phyloP scores from a whole-genome alignment of 768 basidiomycete species.

The Lactifluus piperatus region DNA sequence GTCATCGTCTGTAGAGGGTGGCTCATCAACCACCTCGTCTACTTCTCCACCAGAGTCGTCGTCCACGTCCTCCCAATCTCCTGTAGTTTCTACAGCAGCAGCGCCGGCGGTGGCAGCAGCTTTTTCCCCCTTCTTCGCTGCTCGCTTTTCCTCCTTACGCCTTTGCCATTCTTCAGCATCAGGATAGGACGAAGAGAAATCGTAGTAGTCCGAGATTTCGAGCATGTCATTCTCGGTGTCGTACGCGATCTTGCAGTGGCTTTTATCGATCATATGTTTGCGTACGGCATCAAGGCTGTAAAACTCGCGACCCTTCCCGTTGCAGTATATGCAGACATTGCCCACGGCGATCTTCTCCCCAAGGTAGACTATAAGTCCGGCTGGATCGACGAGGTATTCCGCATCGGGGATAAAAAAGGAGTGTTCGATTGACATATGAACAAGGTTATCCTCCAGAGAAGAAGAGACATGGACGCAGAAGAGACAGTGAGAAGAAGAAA shows the following conservation, averaged over 20 bases:
- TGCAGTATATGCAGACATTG: slow-evolving; percentile 90
- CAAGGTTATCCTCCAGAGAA: slow-evolving; percentile 55
- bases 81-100: slow-evolving; percentile 21
- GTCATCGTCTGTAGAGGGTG: slow-evolving; percentile 1
- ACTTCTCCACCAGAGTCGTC: slow-evolving; percentile 27
- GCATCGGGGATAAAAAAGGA: slow-evolving; percentile 96
- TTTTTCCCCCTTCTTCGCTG: slow-evolving; percentile 9
- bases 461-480: slow-evolving; percentile 60
- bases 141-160: slow-evolving; percentile 16
- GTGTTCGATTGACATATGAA: slow-evolving; percentile 82
- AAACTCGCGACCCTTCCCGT: slow-evolving; percentile 73
- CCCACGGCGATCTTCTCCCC: slow-evolving; percentile 92
- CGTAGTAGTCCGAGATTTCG: slow-evolving; percentile 89
- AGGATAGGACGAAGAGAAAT: slow-evolving; percentile 79
- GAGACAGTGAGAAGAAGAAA: slow-evolving; percentile 65
- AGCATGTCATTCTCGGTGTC: slow-evolving; percentile 71
- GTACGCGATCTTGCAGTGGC: slow-evolving; percentile 94
- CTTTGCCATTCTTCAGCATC: slow-evolving; percentile 28
- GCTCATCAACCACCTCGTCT: slow-evolving; percentile 28
- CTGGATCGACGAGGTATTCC: slow-evolving; percentile 77
- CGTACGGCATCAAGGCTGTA: slow-evolving; percentile 78
- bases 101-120: slow-evolving; percentile 2
- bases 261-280: slow-evolving; percentile 94
- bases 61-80: slow-evolving; percentile 27
- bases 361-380: slow-evolving; percentile 76